Percentiles rank a stretch among this genome's conserved stretches.
Conservation (phyloP, 805 yeast genomes). For the Wickerhamiella azymoides region DNA sequence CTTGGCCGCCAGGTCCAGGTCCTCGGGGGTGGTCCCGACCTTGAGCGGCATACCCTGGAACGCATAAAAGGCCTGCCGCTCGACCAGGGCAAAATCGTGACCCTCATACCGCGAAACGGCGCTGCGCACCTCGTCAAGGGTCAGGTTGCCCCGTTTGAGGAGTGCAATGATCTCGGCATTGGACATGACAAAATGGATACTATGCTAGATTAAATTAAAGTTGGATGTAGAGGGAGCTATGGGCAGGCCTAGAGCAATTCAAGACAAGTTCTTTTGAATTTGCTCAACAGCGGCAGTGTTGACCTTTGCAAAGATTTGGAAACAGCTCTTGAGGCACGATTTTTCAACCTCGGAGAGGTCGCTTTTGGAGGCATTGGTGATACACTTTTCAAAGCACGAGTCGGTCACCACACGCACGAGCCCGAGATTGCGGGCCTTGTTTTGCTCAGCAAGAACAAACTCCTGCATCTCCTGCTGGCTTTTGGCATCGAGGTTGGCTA, state of each 20-base stretch:
- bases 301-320: slow-evolving; percentile 75
- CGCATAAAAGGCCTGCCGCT: slow-evolving; percentile 2
- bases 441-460: slow-evolving; percentile 69
- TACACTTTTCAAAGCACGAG: slow-evolving; percentile 80
- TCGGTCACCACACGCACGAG: slow-evolving; percentile 35
- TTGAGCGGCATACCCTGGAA: not conserved
- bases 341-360: slow-evolving; percentile 48
- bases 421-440: slow-evolving; percentile 63
- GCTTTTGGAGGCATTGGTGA: slow-evolving; percentile 29
- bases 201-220: not conserved
- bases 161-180: not conserved
- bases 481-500: slow-evolving; percentile 39
- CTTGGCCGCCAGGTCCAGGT: not conserved
- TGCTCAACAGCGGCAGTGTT: slow-evolving; percentile 68
- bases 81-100: slow-evolving; percentile 2
- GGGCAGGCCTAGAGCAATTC: not conserved
- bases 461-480: slow-evolving; percentile 60
- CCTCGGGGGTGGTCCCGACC: not conserved
- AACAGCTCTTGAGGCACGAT: slow-evolving; percentile 63
- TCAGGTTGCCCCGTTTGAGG: not conserved
- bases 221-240: not conserved
- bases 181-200: not conserved
- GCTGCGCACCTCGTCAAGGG: not conserved
- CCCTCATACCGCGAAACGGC: not conserved
- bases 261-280: slow-evolving; percentile 10